Base-by-base conservation (phyloP, 2,329 filamentous ascomycete genomes). In the Xylaria sp. region DNA sequence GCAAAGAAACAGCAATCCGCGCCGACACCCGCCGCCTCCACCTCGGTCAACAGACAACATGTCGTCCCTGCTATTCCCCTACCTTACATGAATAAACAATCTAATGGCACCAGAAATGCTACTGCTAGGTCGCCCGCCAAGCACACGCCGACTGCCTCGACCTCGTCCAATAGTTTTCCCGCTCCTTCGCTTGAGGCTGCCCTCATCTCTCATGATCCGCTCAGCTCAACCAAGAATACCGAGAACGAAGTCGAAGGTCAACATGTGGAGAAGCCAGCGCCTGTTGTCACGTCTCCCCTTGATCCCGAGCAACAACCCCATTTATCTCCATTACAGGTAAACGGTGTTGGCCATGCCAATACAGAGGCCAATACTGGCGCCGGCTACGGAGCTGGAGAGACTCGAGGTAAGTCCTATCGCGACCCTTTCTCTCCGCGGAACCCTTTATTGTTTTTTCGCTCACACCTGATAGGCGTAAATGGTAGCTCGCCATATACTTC, bases 181-280 rank as follows among this genome's bases (percentile, higher is more conserved):
- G 76, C 66, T 40, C 71, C 77, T 40, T 78, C 77, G 17, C 76
- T 79, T 53, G 77, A 79, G 64, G 78, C 76, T 56, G 78, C 77
- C 33, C 72, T 79, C 49, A 72, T 75, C 59, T 71, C 75, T 48
- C 71, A 71, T 56, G 66, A 70, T 53, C 59, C 72, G 33, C 66
- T 67, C 59, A 70, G 71, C 59, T 67, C 68, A 57, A 49, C 72
- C 61, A 73, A 75, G 15, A 62, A 57, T 48, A 68, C 75, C 53
- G 74, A 66, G 48, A 70, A 72, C 59, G 70, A 73, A 59, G 63
- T 71, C 61, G 69, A 76, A 73, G 71, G 70, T 54, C 71, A 72
- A 57, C 67, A 68, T 70, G 72, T 72, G 69, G 74, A 77, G 74
- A 77, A 75, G 68, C 63, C 71, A 70, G 73, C 65, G 36, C 44